Base-by-base conservation (phyloP, 2,329 filamentous ascomycete genomes). In the Monosporascus sp. region DNA sequence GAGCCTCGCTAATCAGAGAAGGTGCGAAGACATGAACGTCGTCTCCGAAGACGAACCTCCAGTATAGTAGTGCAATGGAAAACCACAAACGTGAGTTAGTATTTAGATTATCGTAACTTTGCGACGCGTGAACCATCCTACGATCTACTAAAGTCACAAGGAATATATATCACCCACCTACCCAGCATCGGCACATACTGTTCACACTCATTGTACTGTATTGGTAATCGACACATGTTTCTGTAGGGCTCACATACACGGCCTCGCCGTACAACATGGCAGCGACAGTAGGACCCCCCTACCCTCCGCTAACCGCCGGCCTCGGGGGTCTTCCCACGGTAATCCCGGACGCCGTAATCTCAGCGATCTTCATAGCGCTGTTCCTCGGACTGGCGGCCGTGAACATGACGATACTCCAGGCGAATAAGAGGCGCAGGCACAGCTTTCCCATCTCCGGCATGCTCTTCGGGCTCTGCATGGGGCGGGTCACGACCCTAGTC, bases 271-370 rank as follows among this genome's bases (percentile, higher is more conserved):
- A 3, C 19, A 43, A n/a, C 40, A 43, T 43, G 40, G n/a, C 40
- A 43, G n/a, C n/a, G 14, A 4, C 5, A 7, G n/a, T 59, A 9
- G 67, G 67, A 3, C 69, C 70, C 7, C 75, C 75, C 3, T 78
- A 77, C 52, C 60, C 67, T 5, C 73, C 76, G 2, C 64, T 58
- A 14, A 69, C 62, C 14, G 82, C 85, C 43, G 63, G 66, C 17
- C 68, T 85, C 19, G 86, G 86, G 53, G 81, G 84, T 24, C 59
- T 71, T 7, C 87, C 89, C 2, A 79, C 74, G 1, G 64, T 76
- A 4, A 57, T 64, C 3, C 71, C 87, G 57, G 88, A 92, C 66
- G 76, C 85, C 7, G 85, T 87, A 38, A 77, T 90, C 65, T 81
- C 75, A 56, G 75, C 78, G 50, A 78, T 89, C 53, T 80, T 91